Base-by-base conservation (phyloP, 2,329 filamentous ascomycete species). In the Talaromyces sp. region DNA sequence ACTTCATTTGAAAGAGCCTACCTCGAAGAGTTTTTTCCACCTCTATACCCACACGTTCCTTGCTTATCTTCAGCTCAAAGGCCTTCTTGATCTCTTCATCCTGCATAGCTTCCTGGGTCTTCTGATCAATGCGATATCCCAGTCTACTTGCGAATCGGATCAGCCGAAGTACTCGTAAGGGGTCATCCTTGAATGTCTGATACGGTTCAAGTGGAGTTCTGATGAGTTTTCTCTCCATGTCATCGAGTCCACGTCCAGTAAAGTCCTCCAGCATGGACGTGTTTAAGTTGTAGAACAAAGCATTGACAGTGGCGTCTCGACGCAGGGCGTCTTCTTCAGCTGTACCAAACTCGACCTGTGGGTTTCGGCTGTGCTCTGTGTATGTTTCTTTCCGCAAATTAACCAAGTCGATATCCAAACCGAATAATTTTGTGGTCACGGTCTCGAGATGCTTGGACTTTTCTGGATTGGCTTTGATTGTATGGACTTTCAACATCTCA, bases 401-500 rank as follows among this genome's bases (percentile, higher is more conserved):
- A 69, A 99, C 95, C 71, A 99, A 88, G 73, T 99, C 93, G 55
- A 97, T 84, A 71, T 98, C 93, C 56, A 96, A 83, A 0, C 90
- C 92, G 70, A 96, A 88, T 63, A 98, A 87, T 67, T 84, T 89
- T 25, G 90, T 92, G 9, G 92, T 96, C 56, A 92, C 90, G 0
- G 93, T 98, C 76, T 96, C 93, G 14, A 98, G 84, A 73, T 98
- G 91, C 78, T 98, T 98, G 21, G 92, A 96, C 78, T 96, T 97
- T 71, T 97, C 92, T 0, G 93, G 93, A 73, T 98, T 98, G 63
- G 89, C 89, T 59, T 89, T 88, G 68, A 97, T 93, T 75, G 92
- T 96, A 81, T 97, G 89, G 35, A 97, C 82, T 66, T 86, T 88
- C 57, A 89, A 88, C 60, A 95, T 81, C 62, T 88, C 87, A 59